Evolutionary conservation across 116 monocot species (phyloP), one percentile per base, ranked within the genome.

Genomic region (Thalassia testudinum): DNA sequence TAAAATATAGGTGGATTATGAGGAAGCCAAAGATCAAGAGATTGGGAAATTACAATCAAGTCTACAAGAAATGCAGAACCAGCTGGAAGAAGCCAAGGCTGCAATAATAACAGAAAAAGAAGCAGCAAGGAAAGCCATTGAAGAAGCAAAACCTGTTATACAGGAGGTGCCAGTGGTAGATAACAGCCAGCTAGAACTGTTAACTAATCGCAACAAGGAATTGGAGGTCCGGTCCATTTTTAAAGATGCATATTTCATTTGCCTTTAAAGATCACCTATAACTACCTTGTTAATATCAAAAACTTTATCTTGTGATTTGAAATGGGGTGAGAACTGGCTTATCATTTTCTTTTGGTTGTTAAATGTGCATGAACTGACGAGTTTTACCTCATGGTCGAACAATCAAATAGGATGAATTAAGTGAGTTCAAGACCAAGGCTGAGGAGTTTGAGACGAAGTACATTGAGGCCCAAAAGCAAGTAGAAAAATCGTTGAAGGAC

Each of bases 1-100:
- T 34, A 34, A 10, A 34, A 27, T 42, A 40, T 64, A 99, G 99
- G 72, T 57, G 58, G 99, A 99, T 47, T 43, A 83, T 17, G 99
- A 99, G 61, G 99, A 99, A 78, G 73, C 90, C 24, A 85, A 90
- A 73, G 77, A 60, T 7, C 83, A 86, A 74, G 99, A 99, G 56
- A 86, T 99, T 66, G 60, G 62, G 27, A 85, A 71, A 27, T 37
- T 99, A 29, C 82, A 99, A 71, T 62, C 68, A 43, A 25, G 70
- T 27, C 66, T 90, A 48, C 79, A 83, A 78, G 86, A 90, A 60
- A 75, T 83, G 73, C 75, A 76, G 28, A 69, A 70, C 29, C 62
- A 82, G 40, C 64, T 90, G 25, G 66, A 70, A 12, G 90, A 85
- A 75, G 99, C 90, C 37, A 69, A 73, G 56, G 62, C 57, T 21